Percentiles rank a stretch among this genome's conserved stretches.
These are phyloP conservation scores for Gardenia jasminoides DNA, from an alignment of 257 asterid genomes.

Conservation along the genomic window DNA sequence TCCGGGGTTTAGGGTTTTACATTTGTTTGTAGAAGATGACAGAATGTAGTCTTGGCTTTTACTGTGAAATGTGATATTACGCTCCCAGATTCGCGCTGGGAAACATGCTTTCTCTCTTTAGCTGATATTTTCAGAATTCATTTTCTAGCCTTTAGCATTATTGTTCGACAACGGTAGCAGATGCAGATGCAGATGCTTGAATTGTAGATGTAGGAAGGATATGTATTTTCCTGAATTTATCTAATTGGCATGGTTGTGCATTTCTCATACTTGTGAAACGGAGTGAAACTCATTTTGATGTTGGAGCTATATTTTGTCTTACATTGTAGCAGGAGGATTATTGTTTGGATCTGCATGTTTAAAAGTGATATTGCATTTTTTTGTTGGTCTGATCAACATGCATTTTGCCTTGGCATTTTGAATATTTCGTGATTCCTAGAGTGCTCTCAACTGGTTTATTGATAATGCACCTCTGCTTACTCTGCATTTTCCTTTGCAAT, in stretches of 20 bases:
- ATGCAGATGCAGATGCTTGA: too few species aligned
- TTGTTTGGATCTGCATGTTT: background rate
- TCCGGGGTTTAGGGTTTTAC: slow-evolving; percentile 10
- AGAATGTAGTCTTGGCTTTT: too few species aligned
- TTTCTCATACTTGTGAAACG: background rate
- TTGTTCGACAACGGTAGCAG: background rate
- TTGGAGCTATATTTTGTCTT: background rate
- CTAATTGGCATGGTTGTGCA: background rate
- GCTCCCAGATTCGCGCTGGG: background rate
- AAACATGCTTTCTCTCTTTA: background rate
- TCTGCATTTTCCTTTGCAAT: background rate
- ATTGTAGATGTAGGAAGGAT: background rate
- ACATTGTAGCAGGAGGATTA: background rate
- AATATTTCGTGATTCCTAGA: background rate
- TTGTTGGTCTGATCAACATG: background rate
- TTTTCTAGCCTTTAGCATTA: background rate
- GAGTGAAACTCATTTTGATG: too few species aligned
- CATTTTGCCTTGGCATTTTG: background rate
- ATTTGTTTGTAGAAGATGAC: background rate
- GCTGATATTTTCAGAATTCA: too few species aligned
- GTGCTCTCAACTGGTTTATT: background rate
- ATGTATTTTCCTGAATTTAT: background rate
- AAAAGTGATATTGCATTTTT: background rate
- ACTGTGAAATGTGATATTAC: background rate
- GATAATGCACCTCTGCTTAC: background rate